A percentile compares a stretch with the other conserved stretches of the same genome.
Conservation (phyloP, 2,329 filamentous ascomycete species). For the Fusarium nurragi region DNA sequence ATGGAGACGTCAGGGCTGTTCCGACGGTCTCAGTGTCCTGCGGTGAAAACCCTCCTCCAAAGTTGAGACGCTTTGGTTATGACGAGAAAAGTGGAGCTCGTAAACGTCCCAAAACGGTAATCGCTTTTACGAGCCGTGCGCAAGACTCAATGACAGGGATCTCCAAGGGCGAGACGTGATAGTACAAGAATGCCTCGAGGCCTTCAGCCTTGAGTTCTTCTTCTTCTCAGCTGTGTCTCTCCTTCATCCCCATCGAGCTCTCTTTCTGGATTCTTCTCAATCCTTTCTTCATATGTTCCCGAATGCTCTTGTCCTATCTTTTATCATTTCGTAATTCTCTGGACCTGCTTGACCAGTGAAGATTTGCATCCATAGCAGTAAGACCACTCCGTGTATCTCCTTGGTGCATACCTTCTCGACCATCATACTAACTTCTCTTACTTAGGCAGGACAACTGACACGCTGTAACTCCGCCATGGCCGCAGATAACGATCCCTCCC, state of each 20-base stretch:
- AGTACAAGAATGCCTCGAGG: neutral
- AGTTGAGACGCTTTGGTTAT: no score
- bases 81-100: constrained; percentile 16
- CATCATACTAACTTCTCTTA: neutral
- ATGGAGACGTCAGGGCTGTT: constrained; percentile 42
- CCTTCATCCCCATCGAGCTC: rapidly evolving
- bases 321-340: no score
- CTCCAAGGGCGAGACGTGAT: neutral
- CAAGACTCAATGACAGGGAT: neutral
- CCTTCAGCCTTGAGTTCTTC: no score
- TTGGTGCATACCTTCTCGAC: rapidly evolving
- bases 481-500: neutral
- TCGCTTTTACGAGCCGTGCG: constrained; percentile 24
- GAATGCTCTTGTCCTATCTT: neutral
- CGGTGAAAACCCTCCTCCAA: no score
- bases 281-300: no score
- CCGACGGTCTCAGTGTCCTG: no score
- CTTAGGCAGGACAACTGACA: rapidly evolving
- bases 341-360: no score
- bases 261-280: neutral
- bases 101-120: constrained; percentile 28
- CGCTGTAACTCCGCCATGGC: neutral
- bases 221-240: neutral
- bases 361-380: neutral
- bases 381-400: neutral